Base-by-base conservation (phyloP, 2,329 filamentous ascomycete genomes). In the Ophidiomyces ophidiicola region DNA sequence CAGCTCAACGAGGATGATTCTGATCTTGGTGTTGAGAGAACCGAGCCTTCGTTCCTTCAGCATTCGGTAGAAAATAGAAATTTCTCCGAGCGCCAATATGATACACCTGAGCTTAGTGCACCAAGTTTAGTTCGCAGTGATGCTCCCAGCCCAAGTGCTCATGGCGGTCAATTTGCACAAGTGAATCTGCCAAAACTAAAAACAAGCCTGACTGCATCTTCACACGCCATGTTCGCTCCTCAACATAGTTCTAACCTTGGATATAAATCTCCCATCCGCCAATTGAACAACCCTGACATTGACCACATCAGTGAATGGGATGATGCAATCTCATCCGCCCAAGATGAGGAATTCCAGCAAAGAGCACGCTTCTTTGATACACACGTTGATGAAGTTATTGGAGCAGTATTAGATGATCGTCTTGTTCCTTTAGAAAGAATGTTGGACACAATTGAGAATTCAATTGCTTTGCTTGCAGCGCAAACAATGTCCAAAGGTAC, bases 271-370 rank as follows among this genome's bases (percentile, higher is more conserved):
- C 69, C 71, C 36, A 64, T 85, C 20, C 72, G 75, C 44, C 72
- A 74, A 39, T 67, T 84, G 39, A 76, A 79, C 50, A 72, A 70
- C 44, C 70, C 69, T 17, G 60, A 61, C 23, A 72, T 73, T 45
- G 66, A 79, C 11, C 77, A 80, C 17, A 73, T 78, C 44, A 94
- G 87, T 55, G 88, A 96, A 58, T 98, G 90, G 90, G 86, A 93
- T 53, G 81, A 81, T 54, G 76, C 80, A 32, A 78, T 94, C 45
- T 80, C 81, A 6, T 82, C 84, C 12, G 78, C 80, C 23, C 83
- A 92, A 52, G 84, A 92, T 43, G 74, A 77, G 36, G 94, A 93
- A 60, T 68, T 96, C 41, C 76, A 82, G 47, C 77, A 78, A 38
- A 77, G 86, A 33, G 83, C 82, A 46, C 74, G 76, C 32, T 96